Evolutionary conservation across 805 yeast species (phyloP).

Genomic region (Zygotorulaspora danielsina): DNA sequence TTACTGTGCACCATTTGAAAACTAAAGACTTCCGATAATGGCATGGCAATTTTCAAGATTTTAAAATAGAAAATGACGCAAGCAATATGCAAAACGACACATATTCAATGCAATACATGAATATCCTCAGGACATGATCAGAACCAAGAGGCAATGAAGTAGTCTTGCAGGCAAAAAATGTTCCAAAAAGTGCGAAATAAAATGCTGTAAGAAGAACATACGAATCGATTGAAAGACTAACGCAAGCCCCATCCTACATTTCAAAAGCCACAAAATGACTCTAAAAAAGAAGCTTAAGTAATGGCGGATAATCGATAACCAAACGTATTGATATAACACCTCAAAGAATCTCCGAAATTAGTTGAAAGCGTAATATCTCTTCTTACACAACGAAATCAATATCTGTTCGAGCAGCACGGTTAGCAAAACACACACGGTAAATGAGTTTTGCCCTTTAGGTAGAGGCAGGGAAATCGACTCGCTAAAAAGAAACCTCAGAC

Average conservation of each 20-base stretch:
- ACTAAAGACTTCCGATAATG: too few relatives aligned
- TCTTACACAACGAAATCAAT: neutral
- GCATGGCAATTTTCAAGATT: too few relatives aligned
- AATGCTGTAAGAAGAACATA: neutral
- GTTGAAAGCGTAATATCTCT: conserved; percentile 1
- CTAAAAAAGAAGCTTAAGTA: neutral
- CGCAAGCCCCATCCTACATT: neutral
- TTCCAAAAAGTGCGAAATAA: neutral
- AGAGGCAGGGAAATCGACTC: conserved; percentile 13
- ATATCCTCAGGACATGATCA: neutral
- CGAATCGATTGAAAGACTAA: neutral
- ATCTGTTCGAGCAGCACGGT: neutral
- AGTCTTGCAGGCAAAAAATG: neutral
- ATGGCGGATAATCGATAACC: neutral
- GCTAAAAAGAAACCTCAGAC: conserved; percentile 14
- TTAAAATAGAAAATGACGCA: too few relatives aligned
- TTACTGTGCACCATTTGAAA: too few relatives aligned
- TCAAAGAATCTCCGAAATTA: neutral
- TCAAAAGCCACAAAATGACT: neutral
- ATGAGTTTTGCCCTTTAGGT: conserved; percentile 15
- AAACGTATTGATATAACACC: conserved; percentile 1
- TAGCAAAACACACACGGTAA: conserved; percentile 5
- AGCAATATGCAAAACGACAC: neutral
- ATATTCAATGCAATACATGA: neutral
- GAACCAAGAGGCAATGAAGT: too few relatives aligned